Percentiles rank a stretch among this genome's conserved stretches.
These are phyloP conservation scores for Chloris gayana DNA, from an alignment of 176 grass and related monocot genomes.

Conservation along the genomic window DNA sequence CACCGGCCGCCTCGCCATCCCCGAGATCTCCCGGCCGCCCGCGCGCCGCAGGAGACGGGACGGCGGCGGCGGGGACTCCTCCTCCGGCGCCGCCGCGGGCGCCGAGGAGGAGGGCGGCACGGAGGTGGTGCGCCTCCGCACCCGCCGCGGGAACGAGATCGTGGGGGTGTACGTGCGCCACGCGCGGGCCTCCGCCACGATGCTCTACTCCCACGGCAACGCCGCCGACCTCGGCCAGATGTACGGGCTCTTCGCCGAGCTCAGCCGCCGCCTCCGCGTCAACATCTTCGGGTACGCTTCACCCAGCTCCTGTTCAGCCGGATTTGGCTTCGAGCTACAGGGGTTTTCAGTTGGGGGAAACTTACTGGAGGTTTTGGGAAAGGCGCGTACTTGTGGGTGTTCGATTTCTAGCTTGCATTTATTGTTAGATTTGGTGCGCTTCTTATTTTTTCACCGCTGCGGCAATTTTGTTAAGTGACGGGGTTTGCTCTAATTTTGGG, in stretches of 20 bases:
- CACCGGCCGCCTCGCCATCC: slow-evolving; percentile 70
- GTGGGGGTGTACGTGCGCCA: slow-evolving; percentile 62
- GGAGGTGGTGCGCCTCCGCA: slow-evolving; percentile 64
- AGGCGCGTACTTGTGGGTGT: neutral
- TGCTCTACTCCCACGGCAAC: slow-evolving; percentile 81
- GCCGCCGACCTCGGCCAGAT: slow-evolving; percentile 75
- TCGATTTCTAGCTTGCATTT: slow-evolving; percentile 43
- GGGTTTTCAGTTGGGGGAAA: slow-evolving; percentile 19
- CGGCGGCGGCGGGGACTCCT: slow-evolving; percentile 35
- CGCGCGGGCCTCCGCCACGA: slow-evolving; percentile 56
- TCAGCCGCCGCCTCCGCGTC: slow-evolving; percentile 64
- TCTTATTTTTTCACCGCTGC: slow-evolving; percentile 6
- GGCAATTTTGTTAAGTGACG: neutral
- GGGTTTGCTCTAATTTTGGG: neutral
- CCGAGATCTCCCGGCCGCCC: slow-evolving; percentile 56
- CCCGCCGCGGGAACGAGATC: slow-evolving; percentile 71
- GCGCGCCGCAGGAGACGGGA: slow-evolving; percentile 48
- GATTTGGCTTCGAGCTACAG: slow-evolving; percentile 8
- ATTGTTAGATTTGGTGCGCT: slow-evolving; percentile 32
- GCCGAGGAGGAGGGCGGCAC: slow-evolving; percentile 44
- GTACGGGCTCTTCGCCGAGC: slow-evolving; percentile 70
- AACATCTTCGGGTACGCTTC: slow-evolving; percentile 59
- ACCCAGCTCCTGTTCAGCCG: neutral
- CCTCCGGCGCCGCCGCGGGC: slow-evolving; percentile 15
- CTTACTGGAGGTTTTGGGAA: slow-evolving; percentile 23